Conservation (phyloP, 2,329 filamentous ascomycete species). For the Teratosphaeria gauchensis region DNA sequence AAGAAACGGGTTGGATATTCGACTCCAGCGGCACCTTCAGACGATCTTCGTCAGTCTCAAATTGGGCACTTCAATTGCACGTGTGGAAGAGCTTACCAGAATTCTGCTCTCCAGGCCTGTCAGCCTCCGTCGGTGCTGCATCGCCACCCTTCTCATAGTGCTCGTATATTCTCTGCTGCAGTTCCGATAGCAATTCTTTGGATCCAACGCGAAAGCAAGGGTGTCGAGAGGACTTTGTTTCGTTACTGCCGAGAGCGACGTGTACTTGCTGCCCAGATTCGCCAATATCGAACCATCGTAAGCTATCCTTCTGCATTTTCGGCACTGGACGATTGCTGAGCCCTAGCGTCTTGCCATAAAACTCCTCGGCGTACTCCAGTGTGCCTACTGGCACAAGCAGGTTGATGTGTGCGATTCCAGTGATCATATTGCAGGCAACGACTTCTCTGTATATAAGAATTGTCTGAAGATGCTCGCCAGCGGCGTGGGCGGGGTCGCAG, state of each 20-base stretch:
- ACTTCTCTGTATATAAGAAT: no score
- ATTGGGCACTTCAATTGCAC: constrained; percentile 16
- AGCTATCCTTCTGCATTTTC: constrained; percentile 37
- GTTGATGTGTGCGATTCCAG: constrained; percentile 49
- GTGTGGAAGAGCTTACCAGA: constrained; percentile 9
- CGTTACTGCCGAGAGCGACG: constrained; percentile 39
- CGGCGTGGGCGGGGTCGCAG: not conserved
- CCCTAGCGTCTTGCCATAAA: constrained; percentile 49
- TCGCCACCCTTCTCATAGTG: constrained; percentile 41
- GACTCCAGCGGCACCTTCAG: constrained; percentile 41
- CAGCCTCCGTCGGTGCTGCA: constrained; percentile 44
- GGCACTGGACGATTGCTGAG: constrained; percentile 46
- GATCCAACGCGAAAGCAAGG: constrained; percentile 49
- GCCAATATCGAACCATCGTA: constrained; percentile 53
- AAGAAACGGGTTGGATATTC: constrained; percentile 56
- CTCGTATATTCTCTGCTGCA: constrained; percentile 43
- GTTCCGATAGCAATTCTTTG: constrained; percentile 36
- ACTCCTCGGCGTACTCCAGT: constrained; percentile 41
- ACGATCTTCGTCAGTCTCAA: not conserved
- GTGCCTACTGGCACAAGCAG: constrained; percentile 47
- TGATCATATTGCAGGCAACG: constrained; percentile 33
- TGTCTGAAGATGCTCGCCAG: no score
- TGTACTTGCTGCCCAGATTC: constrained; percentile 44
- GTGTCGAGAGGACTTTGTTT: constrained; percentile 40
- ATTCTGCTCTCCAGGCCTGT: constrained; percentile 43